Base-by-base conservation (phyloP, 2,329 filamentous ascomycete genomes). In the Emmonsia crescens region DNA sequence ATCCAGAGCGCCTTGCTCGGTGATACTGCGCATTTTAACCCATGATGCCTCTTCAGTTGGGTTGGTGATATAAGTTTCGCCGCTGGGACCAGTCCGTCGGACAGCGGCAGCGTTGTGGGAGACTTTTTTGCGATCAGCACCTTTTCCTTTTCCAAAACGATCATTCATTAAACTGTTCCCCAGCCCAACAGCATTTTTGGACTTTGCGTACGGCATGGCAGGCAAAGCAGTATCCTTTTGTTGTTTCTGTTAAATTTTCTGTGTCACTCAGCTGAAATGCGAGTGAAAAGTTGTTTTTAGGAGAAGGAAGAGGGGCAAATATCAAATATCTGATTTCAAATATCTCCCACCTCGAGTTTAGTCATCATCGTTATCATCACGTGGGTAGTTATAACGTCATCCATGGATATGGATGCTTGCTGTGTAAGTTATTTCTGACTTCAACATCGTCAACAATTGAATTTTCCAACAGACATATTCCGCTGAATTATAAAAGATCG, bases 21-120 rank as follows among this genome's bases (percentile, higher is more conserved):
- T 99, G 68, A 99, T 89, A 74, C 91, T 96, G 79, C 93, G 91
- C 94, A 99, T 97, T 82, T 97, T 99, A 72, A 97, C 91, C 91
- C 92, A 99, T 68, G 90, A 83, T 42, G 93, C 94, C 78, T 97
- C 92, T 73, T 95, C 87, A 68, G 86, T 87, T 66, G 89, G 88
- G 74, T 96, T 96, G 57, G 91, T 94, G 69, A 97, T 86, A 75
- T 99, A 99, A 68, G 87, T 86, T 74, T 95, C 89, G 72, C 91
- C 91, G 27, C 89, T 91, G 31, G 85, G 81, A 70, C 92, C 82
- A 62, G 79, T 83, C 63, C 82, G 85, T 74, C 91, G 86, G 66
- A 91, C 88, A 71, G 89, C 85, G 49, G 77, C 76, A 64, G 76
- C 73, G 67, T 82, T 78, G 65, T 80, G 77, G 64, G 83, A 84